Evolutionary conservation across 1,284 basidiomycete genomes (phyloP).

Genomic region (Binderoboletus segoi): DNA sequence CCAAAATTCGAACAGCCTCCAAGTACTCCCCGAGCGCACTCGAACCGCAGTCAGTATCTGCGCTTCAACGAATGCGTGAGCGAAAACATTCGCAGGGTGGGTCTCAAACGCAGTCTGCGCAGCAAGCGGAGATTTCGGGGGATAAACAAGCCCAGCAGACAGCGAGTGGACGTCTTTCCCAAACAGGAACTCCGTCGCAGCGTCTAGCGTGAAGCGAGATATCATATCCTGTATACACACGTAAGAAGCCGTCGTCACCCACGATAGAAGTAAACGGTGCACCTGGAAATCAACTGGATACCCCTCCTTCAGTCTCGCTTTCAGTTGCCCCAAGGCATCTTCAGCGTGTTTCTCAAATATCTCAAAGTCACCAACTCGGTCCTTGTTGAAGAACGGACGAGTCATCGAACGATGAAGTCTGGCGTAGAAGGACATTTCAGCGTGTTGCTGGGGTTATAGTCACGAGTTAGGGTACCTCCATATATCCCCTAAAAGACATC

Average conservation of each 20-base stretch:
- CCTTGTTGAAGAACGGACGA: slow-evolving; percentile 56
- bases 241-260: not conserved
- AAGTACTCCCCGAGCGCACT: slow-evolving; percentile 23
- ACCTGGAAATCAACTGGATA: slow-evolving; percentile 56
- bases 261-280: not conserved
- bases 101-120: slow-evolving; percentile 1
- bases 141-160: slow-evolving; percentile 34
- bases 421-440: slow-evolving; percentile 8
- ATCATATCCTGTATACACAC: slow-evolving; percentile 36
- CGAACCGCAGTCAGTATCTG: slow-evolving; percentile 29
- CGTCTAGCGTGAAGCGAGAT: slow-evolving; percentile 46
- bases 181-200: slow-evolving; percentile 44
- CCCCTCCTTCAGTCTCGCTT: slow-evolving; percentile 42
- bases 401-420: slow-evolving; percentile 61
- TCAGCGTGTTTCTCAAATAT: slow-evolving; percentile 52
- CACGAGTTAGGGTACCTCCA: slow-evolving; percentile 45
- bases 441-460: not conserved
- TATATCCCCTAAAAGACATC: slow-evolving; percentile 44
- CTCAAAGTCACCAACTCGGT: slow-evolving; percentile 56
- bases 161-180: slow-evolving; percentile 36
- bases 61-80: slow-evolving; percentile 34
- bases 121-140: slow-evolving; percentile 18
- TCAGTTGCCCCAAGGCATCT: slow-evolving; percentile 42
- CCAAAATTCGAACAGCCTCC: slow-evolving; percentile 39
- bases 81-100: slow-evolving; percentile 38